Conservation (phyloP, 1,284 basidiomycete species). For the Porodaedalea pini region DNA sequence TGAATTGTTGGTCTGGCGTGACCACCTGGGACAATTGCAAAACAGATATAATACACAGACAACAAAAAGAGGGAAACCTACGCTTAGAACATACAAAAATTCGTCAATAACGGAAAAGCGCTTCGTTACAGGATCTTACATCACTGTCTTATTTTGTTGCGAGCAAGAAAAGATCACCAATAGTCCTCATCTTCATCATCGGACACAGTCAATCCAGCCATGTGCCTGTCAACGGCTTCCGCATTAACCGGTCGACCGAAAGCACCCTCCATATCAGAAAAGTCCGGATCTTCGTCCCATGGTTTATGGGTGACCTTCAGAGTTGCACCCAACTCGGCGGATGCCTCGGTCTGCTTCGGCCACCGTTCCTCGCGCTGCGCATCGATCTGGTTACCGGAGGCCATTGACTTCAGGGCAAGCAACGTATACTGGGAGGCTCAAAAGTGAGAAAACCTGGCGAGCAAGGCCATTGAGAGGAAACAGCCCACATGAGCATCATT, state of each 20-base stretch:
- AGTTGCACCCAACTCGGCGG: slow-evolving; percentile 24
- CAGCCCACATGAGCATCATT: slow-evolving; percentile 75
- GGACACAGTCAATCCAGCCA: not conserved
- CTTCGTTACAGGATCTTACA: no score
- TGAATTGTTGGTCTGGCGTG: no score
- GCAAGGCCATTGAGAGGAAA: not conserved
- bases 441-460: not conserved
- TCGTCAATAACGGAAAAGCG: no score
- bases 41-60: no score
- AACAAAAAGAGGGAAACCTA: no score
- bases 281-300: slow-evolving; percentile 61
- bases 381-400: slow-evolving; percentile 63
- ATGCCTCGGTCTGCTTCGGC: slow-evolving; percentile 53
- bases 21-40: no score
- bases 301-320: slow-evolving; percentile 56
- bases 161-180: not conserved
- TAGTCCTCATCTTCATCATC: not conserved
- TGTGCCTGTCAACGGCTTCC: not conserved
- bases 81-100: no score
- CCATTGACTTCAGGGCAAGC: slow-evolving; percentile 61
- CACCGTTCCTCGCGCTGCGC: slow-evolving; percentile 70
- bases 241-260: slow-evolving; percentile 31
- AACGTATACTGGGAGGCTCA: slow-evolving; percentile 56
- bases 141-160: no score
- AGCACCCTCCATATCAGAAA: slow-evolving; percentile 52